A percentile compares a stretch with the other conserved stretches of the same genome.
These are phyloP conservation scores for Helicostylum pulchrum DNA, from an alignment of 192 early-diverging fungal species.

Conservation along the genomic window DNA sequence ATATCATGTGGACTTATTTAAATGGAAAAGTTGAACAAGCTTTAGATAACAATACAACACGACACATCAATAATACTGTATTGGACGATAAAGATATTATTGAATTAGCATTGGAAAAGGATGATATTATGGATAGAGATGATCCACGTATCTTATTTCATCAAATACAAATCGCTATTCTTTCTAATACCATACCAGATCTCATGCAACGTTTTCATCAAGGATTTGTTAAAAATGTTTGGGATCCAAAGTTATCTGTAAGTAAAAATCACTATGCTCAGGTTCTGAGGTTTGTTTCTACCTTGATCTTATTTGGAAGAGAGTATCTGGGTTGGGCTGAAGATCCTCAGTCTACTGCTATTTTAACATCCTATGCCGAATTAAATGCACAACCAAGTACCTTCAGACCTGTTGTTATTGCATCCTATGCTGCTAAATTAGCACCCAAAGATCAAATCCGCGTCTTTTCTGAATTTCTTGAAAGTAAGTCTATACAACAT, in stretches of 20 bases:
- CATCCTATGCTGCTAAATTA: neutral
- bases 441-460: neutral
- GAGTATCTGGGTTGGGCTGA: conserved; percentile 1
- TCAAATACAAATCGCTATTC: neutral
- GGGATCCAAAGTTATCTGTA: neutral
- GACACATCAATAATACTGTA: neutral
- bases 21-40: neutral
- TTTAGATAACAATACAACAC: neutral
- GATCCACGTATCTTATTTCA: neutral
- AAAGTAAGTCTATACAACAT: neutral
- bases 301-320: neutral
- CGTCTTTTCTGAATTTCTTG: neutral
- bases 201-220: neutral
- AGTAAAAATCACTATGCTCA: neutral
- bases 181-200: neutral
- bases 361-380: neutral
- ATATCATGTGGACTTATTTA: conserved; percentile 6
- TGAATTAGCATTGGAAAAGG: neutral
- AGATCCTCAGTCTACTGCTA: neutral
- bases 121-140: neutral
- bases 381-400: neutral
- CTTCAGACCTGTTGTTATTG: conserved; percentile 7
- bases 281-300: neutral
- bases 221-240: neutral
- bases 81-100: neutral